A percentile compares a stretch with the other conserved stretches of the same genome.
Evolutionary conservation across 2,329 filamentous ascomycete species (phyloP).

Genomic region (Epichloe coenophiala): DNA sequence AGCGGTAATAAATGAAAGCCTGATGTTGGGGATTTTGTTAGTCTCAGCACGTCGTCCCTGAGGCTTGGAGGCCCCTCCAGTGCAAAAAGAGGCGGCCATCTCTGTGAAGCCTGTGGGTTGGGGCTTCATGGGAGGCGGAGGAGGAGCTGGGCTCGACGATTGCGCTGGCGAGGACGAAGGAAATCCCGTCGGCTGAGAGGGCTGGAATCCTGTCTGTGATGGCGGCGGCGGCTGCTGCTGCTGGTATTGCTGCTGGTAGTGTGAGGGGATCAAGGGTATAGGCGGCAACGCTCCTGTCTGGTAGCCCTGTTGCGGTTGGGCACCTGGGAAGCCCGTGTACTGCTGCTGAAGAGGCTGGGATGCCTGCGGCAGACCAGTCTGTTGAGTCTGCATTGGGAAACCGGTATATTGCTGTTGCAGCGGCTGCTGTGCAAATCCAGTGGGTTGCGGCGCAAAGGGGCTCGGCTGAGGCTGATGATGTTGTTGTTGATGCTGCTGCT

Average conservation of each 20-base stretch:
- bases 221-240: conserved; percentile 32
- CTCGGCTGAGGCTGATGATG: conserved; percentile 35
- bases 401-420: conserved; percentile 47
- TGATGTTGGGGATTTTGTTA: conserved; percentile 82
- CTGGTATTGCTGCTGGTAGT: conserved; percentile 46
- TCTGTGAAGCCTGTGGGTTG: conserved; percentile 52
- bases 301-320: conserved; percentile 45
- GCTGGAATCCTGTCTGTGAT: conserved; percentile 22
- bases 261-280: conserved; percentile 45
- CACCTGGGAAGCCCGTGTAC: conserved; percentile 47
- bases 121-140: conserved; percentile 49
- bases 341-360: conserved; percentile 51
- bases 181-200: conserved; percentile 32
- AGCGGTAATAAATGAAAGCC: conserved; percentile 90
- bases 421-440: conserved; percentile 39
- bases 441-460: conserved; percentile 45
- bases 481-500: conserved; percentile 38
- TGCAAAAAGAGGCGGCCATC: conserved; percentile 55
- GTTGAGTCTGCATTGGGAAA: conserved; percentile 37
- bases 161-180: conserved; percentile 34
- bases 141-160: conserved; percentile 31
- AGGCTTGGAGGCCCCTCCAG: conserved; percentile 30
- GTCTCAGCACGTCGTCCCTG: conserved; percentile 32
- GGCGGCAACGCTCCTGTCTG: conserved; percentile 43
- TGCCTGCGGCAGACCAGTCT: conserved; percentile 37